Conservation (phyloP, 176 grass and related monocot species). For the Melocanna baccifera region DNA sequence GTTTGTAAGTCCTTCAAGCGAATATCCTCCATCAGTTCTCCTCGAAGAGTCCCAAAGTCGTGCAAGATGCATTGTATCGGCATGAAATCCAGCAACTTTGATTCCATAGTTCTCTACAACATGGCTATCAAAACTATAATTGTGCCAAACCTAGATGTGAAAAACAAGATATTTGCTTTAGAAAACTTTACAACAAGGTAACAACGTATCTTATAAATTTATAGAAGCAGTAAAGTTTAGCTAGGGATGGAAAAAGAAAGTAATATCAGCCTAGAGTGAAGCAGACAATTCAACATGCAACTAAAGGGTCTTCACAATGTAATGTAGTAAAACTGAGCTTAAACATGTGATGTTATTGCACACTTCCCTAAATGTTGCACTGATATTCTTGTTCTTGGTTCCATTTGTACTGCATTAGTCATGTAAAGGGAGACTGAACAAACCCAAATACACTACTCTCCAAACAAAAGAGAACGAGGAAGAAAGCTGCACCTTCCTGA, state of each 20-base stretch:
- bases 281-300: neutral
- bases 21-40: constrained; percentile 82
- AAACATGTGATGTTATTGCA: neutral
- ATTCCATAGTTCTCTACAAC: constrained; percentile 84
- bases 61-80: constrained; percentile 98
- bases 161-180: constrained; percentile 18
- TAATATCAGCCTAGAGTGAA: neutral
- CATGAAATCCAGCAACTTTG: constrained; percentile 90
- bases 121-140: constrained; percentile 98
- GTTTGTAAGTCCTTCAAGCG: constrained; percentile 90
- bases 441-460: neutral
- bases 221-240: constrained; percentile 11
- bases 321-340: constrained; percentile 1
- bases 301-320: neutral
- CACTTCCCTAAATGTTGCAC: neutral
- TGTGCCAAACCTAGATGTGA: constrained; percentile 91
- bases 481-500: constrained; percentile 68
- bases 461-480: constrained; percentile 2
- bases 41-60: constrained; percentile 90
- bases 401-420: neutral
- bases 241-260: neutral
- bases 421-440: neutral
- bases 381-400: neutral
- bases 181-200: constrained; percentile 24
- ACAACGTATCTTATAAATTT: neutral